Evolutionary conservation across 2,329 filamentous ascomycete genomes (phyloP).

Genomic region (Monosporascus sp.): DNA sequence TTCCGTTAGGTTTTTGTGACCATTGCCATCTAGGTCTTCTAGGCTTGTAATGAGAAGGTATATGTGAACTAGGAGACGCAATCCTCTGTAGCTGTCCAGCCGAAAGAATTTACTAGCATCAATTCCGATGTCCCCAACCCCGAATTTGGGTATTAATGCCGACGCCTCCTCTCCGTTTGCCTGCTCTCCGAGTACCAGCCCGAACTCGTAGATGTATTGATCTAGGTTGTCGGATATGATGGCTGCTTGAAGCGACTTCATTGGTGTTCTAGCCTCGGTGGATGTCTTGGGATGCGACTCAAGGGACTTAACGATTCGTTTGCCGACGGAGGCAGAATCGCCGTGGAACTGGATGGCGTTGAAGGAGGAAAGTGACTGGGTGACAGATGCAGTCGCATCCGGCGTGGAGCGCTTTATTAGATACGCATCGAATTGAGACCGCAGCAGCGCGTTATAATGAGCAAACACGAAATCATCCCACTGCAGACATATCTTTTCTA

Average conservation of each 20-base stretch:
- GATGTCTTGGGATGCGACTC: constrained; percentile 51
- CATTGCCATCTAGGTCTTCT: constrained; percentile 47
- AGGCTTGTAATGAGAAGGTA: constrained; percentile 64
- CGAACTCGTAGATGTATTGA: constrained; percentile 55
- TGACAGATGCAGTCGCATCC: constrained; percentile 47
- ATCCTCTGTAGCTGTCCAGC: constrained; percentile 55
- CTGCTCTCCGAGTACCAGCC: constrained; percentile 43
- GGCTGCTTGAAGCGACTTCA: constrained; percentile 73
- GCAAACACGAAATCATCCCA: constrained; percentile 89
- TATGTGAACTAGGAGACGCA: constrained; percentile 65
- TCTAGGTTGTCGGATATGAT: constrained; percentile 62
- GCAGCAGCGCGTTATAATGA: constrained; percentile 79
- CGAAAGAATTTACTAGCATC: constrained; percentile 45
- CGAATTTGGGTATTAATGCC: constrained; percentile 37
- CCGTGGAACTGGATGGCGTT: constrained; percentile 62
- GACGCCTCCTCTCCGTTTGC: constrained; percentile 41
- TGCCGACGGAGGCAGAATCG: constrained; percentile 46
- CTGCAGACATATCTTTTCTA: constrained; percentile 68
- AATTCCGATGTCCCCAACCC: constrained; percentile 28
- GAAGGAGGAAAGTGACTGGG: constrained; percentile 57
- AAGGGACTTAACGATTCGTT: constrained; percentile 56
- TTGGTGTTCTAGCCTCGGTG: constrained; percentile 57
- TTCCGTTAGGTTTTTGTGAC: constrained; percentile 30
- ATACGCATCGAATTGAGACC: constrained; percentile 74
- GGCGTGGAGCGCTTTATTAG: constrained; percentile 51